A percentile compares a stretch with the other conserved stretches of the same genome.
Evolutionary conservation across 116 monocot genomes (phyloP).

Genomic region (Iris pallida): DNA sequence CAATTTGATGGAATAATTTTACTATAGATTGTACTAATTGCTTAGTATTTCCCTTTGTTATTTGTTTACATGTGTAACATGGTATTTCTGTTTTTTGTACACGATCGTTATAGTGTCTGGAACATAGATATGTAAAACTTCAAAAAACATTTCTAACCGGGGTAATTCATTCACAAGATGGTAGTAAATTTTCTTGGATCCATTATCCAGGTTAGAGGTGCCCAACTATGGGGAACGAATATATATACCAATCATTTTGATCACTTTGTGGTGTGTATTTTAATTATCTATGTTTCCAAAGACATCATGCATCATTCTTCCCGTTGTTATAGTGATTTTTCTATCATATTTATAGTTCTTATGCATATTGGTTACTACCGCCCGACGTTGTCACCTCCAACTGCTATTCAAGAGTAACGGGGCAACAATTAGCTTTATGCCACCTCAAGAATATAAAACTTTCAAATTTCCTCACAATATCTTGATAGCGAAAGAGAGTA

Average conservation of each 20-base stretch:
- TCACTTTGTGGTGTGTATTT: constrained; percentile 64
- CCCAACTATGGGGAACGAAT: constrained; percentile 84
- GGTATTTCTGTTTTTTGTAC: no score
- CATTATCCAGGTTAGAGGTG: constrained; percentile 64
- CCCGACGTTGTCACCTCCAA: constrained; percentile 61
- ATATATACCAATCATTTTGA: constrained; percentile 87
- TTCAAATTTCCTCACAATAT: no score
- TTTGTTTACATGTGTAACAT: no score
- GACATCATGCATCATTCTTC: neutral
- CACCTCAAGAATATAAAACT: constrained; percentile 66
- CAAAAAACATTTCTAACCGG: neutral
- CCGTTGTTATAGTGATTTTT: constrained; percentile 4
- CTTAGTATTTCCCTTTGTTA: no score
- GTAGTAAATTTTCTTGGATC: no score
- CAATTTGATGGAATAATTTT: no score
- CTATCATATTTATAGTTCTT: constrained; percentile 47
- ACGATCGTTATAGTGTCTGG: neutral
- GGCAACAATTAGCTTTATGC: constrained; percentile 60
- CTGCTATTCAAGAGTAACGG: constrained; percentile 67
- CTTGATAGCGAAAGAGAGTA: no score
- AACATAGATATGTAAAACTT: neutral
- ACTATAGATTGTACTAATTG: no score
- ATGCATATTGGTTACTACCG: constrained; percentile 92
- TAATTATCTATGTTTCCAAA: neutral
- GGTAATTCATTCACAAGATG: neutral